Percentiles rank a stretch among this genome's conserved stretches.
Evolutionary conservation across 192 early-diverging fungal genomes (phyloP).

Genomic region (Jimgerdemannia lactiflua): DNA sequence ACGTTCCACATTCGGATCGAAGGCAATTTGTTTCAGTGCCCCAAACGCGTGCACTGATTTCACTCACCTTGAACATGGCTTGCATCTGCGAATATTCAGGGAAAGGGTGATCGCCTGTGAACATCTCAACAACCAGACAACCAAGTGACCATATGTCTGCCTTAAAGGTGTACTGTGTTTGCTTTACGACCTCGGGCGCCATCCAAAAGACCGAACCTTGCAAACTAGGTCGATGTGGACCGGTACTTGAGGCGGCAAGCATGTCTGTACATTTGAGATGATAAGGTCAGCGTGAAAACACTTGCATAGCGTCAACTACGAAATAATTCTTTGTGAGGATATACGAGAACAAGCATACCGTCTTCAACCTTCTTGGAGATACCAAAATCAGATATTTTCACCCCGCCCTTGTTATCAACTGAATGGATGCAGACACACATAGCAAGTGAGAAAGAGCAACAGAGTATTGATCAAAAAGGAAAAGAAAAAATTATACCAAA

Average conservation of each 20-base stretch:
- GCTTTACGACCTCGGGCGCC: conserved; percentile 98
- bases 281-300: conserved; percentile 2
- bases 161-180: conserved; percentile 89
- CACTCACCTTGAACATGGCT: conserved; percentile 70
- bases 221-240: conserved; percentile 67
- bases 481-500: too few species aligned
- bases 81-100: conserved; percentile 78
- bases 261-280: conserved; percentile 21
- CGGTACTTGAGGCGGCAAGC: conserved; percentile 38
- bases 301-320: too few species aligned
- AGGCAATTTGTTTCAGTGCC: not conserved
- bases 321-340: too few species aligned
- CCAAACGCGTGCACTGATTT: conserved; percentile 16
- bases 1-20: too few species aligned
- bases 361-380: conserved; percentile 96
- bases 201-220: conserved; percentile 99
- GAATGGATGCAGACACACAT: not conserved
- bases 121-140: conserved; percentile 98
- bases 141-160: conserved; percentile 95
- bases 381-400: conserved; percentile 99
- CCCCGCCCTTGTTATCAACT: conserved; percentile 88
- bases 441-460: too few species aligned
- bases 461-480: too few species aligned
- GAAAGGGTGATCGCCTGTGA: conserved; percentile 93
- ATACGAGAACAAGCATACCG: conserved; percentile 34